phyloP scores from a whole-genome alignment of 345 rosid genomes.

The Boechera retrofracta region DNA sequence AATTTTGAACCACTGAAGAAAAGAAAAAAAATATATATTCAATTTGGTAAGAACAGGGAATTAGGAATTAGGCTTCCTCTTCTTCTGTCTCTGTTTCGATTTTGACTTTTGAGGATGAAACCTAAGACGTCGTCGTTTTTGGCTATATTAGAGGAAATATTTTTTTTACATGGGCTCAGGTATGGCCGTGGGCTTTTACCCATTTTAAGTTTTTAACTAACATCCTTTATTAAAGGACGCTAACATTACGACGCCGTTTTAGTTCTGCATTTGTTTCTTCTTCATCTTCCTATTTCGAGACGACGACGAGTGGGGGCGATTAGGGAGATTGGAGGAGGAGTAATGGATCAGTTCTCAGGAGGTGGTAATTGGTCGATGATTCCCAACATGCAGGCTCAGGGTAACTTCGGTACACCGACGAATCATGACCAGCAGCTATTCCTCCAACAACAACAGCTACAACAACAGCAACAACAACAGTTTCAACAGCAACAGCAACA shows the following conservation, averaged over 20 bases:
- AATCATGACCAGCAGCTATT: slow-evolving; percentile 62
- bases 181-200: background rate
- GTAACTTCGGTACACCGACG: slow-evolving; percentile 55
- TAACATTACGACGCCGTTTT: background rate
- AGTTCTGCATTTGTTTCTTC: too few species aligned
- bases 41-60: background rate
- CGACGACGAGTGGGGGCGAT: too few species aligned
- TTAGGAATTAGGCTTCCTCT: background rate
- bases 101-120: background rate
- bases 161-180: background rate
- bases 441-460: slow-evolving; percentile 49
- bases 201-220: background rate
- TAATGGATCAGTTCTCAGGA: slow-evolving; percentile 52
- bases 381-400: slow-evolving; percentile 53
- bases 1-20: background rate
- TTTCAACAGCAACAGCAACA: slow-evolving; percentile 37
- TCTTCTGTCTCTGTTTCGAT: background rate
- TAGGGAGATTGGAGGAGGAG: slow-evolving; percentile 1
- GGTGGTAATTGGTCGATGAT: slow-evolving; percentile 58
- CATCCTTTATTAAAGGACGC: background rate
- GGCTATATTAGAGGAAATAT: too few species aligned
- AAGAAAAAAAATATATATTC: background rate
- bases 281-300: too few species aligned
- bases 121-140: background rate
- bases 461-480: slow-evolving; percentile 46